Conservation (phyloP, 164 flowering plant genomes). For the Tetrastigma voinierianum region DNA sequence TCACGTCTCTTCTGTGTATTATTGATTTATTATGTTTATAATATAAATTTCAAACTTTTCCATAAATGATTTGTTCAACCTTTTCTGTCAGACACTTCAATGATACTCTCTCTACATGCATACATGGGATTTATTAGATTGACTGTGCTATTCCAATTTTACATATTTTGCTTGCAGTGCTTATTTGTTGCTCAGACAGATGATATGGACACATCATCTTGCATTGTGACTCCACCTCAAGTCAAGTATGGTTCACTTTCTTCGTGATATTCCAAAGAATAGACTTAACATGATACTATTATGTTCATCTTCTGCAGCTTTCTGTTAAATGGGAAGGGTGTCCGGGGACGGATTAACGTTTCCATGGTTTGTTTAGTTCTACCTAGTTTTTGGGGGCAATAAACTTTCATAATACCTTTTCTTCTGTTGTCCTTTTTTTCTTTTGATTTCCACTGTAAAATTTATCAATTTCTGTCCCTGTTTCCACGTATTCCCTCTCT, state of each 20-base stretch:
- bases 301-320: conserved; percentile 14
- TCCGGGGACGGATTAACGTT: conserved; percentile 8
- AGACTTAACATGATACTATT: not conserved
- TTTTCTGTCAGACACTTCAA: too few relatives aligned
- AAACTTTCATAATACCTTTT: not conserved
- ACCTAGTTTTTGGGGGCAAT: not conserved
- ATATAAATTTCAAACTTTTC: too few relatives aligned
- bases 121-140: too few relatives aligned
- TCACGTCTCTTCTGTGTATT: not conserved
- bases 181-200: conserved; percentile 14
- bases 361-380: conserved; percentile 12
- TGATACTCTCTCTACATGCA: too few relatives aligned
- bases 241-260: conserved; percentile 13
- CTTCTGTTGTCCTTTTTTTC: not conserved
- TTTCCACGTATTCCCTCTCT: not conserved
- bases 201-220: conserved; percentile 15
- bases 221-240: conserved; percentile 13
- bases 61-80: too few relatives aligned
- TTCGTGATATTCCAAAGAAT: not conserved
- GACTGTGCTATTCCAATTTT: too few relatives aligned
- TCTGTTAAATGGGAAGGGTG: conserved; percentile 14
- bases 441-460: not conserved
- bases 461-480: not conserved
- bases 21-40: too few relatives aligned
- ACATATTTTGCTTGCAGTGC: not conserved